Evolutionary conservation across 192 early-diverging fungal genomes (phyloP).

Genomic region (Chytriomyces confervae): DNA sequence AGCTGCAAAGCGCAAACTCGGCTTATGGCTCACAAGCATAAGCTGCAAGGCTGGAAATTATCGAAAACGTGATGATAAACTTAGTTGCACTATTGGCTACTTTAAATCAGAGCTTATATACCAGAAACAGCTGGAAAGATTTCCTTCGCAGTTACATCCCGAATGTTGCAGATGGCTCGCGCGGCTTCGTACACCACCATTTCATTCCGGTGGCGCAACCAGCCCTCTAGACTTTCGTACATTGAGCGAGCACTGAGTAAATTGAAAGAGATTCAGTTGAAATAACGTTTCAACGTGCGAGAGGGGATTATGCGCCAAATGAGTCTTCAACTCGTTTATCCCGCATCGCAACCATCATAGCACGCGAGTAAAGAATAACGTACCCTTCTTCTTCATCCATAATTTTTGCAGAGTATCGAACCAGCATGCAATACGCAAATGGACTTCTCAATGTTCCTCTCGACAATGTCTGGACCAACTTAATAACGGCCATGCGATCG

Average conservation of each 20-base stretch:
- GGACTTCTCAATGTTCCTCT: constrained; percentile 74
- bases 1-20: constrained; percentile 93
- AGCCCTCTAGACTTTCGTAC: constrained; percentile 86
- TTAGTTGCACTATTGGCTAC: not conserved
- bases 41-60: constrained; percentile 75
- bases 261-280: not conserved
- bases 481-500: constrained; percentile 97
- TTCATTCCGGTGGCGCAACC: constrained; percentile 92
- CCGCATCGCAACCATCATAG: not conserved
- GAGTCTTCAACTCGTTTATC: not conserved
- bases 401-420: constrained; percentile 87
- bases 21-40: constrained; percentile 93
- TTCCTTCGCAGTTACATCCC: constrained; percentile 81
- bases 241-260: constrained; percentile 59
- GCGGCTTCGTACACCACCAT: constrained; percentile 99
- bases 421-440: constrained; percentile 88
- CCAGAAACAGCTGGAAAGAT: constrained; percentile 88
- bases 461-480: constrained; percentile 90
- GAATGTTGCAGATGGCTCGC: constrained; percentile 91
- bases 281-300: not conserved
- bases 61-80: not conserved
- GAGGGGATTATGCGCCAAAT: not conserved
- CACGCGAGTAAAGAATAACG: not conserved
- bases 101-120: constrained; percentile 38
- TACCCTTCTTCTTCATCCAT: constrained; percentile 63